Conservation (phyloP, 2,329 filamentous ascomycete species). For the Colletotrichum camelliae region DNA sequence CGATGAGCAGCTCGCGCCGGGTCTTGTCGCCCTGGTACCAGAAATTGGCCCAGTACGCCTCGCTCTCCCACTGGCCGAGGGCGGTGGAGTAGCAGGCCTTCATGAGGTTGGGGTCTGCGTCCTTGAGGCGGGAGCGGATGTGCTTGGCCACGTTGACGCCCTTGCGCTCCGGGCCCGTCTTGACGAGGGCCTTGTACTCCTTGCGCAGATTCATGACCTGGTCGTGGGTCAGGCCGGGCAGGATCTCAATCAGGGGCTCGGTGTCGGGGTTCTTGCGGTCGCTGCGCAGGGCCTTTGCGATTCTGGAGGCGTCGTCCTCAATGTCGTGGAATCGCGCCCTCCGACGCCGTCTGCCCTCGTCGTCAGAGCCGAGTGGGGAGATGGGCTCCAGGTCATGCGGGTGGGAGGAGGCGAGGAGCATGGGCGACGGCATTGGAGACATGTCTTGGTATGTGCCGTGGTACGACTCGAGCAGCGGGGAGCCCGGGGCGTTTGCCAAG, state of each 20-base stretch:
- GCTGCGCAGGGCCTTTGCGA: conserved; percentile 77
- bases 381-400: conserved; percentile 49
- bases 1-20: conserved; percentile 87
- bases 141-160: conserved; percentile 88
- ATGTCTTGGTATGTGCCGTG: conserved; percentile 93
- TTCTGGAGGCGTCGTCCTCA: conserved; percentile 75
- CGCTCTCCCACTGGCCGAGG: conserved; percentile 87
- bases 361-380: conserved; percentile 58
- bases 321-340: conserved; percentile 85
- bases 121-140: conserved; percentile 78
- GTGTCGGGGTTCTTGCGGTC: conserved; percentile 65
- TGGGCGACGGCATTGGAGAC: conserved; percentile 90
- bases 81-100: conserved; percentile 92
- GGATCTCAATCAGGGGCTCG: conserved; percentile 78
- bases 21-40: conserved; percentile 93
- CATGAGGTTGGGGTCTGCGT: conserved; percentile 77
- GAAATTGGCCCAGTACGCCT: conserved; percentile 98
- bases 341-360: conserved; percentile 53
- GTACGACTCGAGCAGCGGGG: conserved; percentile 90
- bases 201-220: conserved; percentile 85
- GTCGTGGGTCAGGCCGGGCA: conserved; percentile 84
- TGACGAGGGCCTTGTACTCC: conserved; percentile 91
- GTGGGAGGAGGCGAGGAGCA: conserved; percentile 56
- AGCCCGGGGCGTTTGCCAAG: conserved; percentile 69
- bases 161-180: conserved; percentile 73